phyloP scores from a whole-genome alignment of 2,329 filamentous ascomycete species.

The Xylariales sp. region DNA sequence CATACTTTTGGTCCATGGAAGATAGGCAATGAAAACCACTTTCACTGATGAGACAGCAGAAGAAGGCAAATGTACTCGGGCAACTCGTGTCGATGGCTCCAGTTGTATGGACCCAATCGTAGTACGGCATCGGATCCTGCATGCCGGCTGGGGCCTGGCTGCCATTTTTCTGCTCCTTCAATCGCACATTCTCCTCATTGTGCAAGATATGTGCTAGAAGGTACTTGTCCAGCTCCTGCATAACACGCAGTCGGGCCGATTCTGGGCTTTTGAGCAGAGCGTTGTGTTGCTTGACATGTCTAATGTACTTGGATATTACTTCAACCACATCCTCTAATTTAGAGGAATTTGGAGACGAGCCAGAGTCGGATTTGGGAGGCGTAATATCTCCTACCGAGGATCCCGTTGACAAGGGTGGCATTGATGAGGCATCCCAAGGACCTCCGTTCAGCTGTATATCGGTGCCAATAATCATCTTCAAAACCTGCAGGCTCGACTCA shows the following conservation, averaged over 20 bases:
- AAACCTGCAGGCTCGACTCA: neutral
- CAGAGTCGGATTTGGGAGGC: neutral
- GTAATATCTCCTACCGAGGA: neutral
- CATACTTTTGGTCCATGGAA: neutral
- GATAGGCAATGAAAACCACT: too few relatives aligned
- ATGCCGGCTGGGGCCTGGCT: too few relatives aligned
- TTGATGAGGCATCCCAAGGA: neutral
- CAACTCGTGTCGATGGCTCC: slow-evolving; percentile 12
- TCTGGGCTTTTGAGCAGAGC: neutral
- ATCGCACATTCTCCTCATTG: neutral
- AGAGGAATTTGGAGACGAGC: neutral
- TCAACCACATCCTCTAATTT: neutral
- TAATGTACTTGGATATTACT: neutral
- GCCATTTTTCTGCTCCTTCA: too few relatives aligned
- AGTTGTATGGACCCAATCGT: slow-evolving; percentile 11
- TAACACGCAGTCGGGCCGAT: neutral
- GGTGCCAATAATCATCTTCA: neutral
- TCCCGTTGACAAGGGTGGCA: neutral
- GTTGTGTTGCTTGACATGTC: neutral
- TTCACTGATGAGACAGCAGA: slow-evolving; percentile 5
- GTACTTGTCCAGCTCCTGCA: neutral
- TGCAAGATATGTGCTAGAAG: neutral
- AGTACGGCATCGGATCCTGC: too few relatives aligned
- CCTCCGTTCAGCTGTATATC: neutral
- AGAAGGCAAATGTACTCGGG: slow-evolving; percentile 9